These are phyloP conservation scores for Nemania sp. DNA, from an alignment of 2,329 filamentous ascomycete genomes.

Conservation along the genomic window DNA sequence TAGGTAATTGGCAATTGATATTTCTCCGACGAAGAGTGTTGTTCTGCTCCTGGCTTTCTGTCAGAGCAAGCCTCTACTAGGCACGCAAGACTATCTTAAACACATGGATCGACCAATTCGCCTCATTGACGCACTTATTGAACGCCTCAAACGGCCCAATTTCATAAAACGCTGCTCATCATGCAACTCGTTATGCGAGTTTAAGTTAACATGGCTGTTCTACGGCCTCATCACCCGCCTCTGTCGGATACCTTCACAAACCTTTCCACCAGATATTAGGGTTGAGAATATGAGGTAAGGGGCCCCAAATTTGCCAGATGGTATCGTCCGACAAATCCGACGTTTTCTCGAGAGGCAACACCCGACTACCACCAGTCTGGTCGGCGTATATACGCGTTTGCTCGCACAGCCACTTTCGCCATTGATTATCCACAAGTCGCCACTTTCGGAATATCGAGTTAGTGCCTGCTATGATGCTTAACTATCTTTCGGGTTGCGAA, in stretches of 20 bases:
- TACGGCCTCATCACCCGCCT: conserved; percentile 4
- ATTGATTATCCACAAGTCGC: conserved; percentile 44
- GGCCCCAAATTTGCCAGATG: conserved; percentile 42
- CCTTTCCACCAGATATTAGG: conserved; percentile 35
- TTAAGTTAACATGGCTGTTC: neutral
- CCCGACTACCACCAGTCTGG: neutral
- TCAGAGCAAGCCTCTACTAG: too few relatives aligned
- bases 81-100: neutral
- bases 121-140: neutral
- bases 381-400: conserved; percentile 34
- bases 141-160: neutral
- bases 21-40: too few relatives aligned
- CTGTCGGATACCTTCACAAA: conserved; percentile 6
- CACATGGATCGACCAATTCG: neutral
- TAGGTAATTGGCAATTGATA: too few relatives aligned
- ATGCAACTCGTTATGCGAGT: neutral
- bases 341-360: neutral
- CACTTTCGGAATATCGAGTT: conserved; percentile 37
- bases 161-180: neutral
- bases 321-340: conserved; percentile 26
- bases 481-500: neutral
- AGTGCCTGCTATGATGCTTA: conserved; percentile 2
- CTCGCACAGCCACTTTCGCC: conserved; percentile 46
- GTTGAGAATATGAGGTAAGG: conserved; percentile 44
- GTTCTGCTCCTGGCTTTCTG: too few relatives aligned